phyloP scores from a whole-genome alignment of 1,139 yeast genomes.

The Suhomyces kunorum region DNA sequence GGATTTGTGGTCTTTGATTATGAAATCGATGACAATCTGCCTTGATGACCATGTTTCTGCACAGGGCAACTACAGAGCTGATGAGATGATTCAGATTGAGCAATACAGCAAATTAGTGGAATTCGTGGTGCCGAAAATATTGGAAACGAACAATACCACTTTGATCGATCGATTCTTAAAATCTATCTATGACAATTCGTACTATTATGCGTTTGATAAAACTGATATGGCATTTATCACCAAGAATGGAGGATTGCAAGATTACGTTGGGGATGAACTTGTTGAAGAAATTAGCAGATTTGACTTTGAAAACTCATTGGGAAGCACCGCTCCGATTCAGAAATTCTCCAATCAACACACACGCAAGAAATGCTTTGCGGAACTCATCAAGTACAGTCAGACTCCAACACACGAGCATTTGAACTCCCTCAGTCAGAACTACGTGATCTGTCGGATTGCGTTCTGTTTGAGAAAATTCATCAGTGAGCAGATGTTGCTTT shows the following conservation, averaged over 20 bases:
- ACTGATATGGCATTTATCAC: conserved; percentile 28
- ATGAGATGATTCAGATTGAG: conserved; percentile 51
- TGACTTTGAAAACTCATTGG: conserved; percentile 33
- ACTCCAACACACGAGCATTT: conserved; percentile 18
- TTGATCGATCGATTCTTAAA: conserved; percentile 44
- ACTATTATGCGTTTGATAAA: conserved; percentile 51
- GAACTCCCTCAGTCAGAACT: conserved; percentile 24
- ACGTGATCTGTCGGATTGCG: conserved; percentile 32
- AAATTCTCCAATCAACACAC: conserved; percentile 28
- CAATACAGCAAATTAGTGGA: conserved; percentile 48
- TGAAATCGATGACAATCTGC: conserved; percentile 45
- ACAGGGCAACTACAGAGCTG: conserved; percentile 15
- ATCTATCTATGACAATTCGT: conserved; percentile 40
- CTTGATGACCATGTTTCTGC: conserved; percentile 26
- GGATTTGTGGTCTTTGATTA: conserved; percentile 49
- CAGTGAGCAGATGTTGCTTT: conserved; percentile 34
- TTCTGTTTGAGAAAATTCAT: conserved; percentile 39
- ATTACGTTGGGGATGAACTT: conserved; percentile 5
- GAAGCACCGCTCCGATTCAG: conserved; percentile 33
- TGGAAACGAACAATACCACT: conserved; percentile 24
- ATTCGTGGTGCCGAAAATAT: conserved; percentile 42
- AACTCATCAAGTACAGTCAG: conserved; percentile 32
- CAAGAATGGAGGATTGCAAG: conserved; percentile 1
- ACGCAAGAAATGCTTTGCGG: conserved; percentile 34
- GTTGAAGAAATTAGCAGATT: conserved; percentile 24